Percentiles rank a stretch among this genome's conserved stretches.
Conservation (phyloP, 2,329 filamentous ascomycete species). For the Aureobasidium subglaciale region DNA sequence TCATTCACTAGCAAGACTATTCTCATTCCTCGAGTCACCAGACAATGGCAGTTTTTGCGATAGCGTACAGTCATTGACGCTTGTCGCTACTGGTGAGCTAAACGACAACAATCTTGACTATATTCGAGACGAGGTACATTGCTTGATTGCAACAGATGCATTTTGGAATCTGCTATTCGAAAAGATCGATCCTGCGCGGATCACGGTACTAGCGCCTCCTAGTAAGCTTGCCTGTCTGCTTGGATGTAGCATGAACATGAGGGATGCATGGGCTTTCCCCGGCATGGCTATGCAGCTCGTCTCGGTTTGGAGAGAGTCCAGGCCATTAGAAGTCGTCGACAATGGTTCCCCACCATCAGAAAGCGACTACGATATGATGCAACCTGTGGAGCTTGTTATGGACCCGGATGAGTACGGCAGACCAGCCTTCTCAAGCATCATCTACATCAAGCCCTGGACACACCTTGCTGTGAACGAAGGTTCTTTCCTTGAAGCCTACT, state of each 20-base stretch:
- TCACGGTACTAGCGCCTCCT: slow-evolving; percentile 49
- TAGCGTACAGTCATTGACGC: background rate
- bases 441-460: slow-evolving; percentile 58
- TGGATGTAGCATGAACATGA: slow-evolving; percentile 49
- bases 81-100: slow-evolving; percentile 2
- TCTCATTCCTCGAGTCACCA: background rate
- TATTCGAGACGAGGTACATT: slow-evolving; percentile 11
- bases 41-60: background rate
- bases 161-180: slow-evolving; percentile 16
- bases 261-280: slow-evolving; percentile 26
- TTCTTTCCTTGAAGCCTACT: slow-evolving; percentile 64
- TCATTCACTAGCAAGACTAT: background rate
- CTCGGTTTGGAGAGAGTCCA: slow-evolving; percentile 16
- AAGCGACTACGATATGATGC: background rate
- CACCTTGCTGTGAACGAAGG: slow-evolving; percentile 66
- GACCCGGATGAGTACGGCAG: slow-evolving; percentile 5
- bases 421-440: slow-evolving; percentile 30
- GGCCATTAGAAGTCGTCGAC: background rate
- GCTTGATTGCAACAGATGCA: background rate
- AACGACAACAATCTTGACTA: slow-evolving; percentile 5
- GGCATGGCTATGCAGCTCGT: slow-evolving; percentile 30
- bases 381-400: background rate
- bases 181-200: slow-evolving; percentile 25
- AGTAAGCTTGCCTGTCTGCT: slow-evolving; percentile 55
- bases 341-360: background rate